Percentiles rank a stretch among this genome's conserved stretches.
phyloP scores from a whole-genome alignment of 495 filamentous ascomycete genomes.

The Penicillium samsonianum region DNA sequence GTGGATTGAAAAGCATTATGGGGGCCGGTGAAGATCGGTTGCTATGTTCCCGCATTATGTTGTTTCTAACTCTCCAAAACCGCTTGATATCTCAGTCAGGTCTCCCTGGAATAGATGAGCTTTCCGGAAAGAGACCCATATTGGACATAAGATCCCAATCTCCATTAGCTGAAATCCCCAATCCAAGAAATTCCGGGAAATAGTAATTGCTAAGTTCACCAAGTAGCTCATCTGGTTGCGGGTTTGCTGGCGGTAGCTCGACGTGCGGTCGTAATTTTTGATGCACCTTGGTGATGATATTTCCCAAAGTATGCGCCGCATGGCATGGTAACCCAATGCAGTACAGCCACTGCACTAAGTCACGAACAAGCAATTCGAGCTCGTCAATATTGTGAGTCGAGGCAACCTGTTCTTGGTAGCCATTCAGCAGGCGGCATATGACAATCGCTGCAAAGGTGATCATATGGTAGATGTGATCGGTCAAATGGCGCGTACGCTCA shows the following conservation, averaged over 20 bases:
- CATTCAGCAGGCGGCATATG: slow-evolving; percentile 41
- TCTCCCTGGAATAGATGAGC: slow-evolving; percentile 8
- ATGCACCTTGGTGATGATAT: slow-evolving; percentile 37
- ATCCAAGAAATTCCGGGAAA: slow-evolving; percentile 35
- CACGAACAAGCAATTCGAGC: slow-evolving; percentile 37
- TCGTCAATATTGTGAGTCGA: slow-evolving; percentile 28
- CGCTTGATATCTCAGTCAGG: slow-evolving; percentile 3
- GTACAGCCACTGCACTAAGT: slow-evolving; percentile 44
- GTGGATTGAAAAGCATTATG: slow-evolving; percentile 26
- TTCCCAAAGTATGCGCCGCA: slow-evolving; percentile 45
- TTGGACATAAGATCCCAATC: slow-evolving; percentile 31
- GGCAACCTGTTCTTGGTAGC: slow-evolving; percentile 37
- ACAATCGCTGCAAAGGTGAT: slow-evolving; percentile 49
- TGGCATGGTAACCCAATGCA: slow-evolving; percentile 48
- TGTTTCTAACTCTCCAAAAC: neutral
- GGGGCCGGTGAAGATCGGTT: slow-evolving; percentile 1
- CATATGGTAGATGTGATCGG: slow-evolving; percentile 53
- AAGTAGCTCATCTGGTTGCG: slow-evolving; percentile 14
- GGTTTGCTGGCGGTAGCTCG: slow-evolving; percentile 11
- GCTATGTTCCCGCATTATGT: neutral
- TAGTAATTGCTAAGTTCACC: slow-evolving; percentile 31
- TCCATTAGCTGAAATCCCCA: slow-evolving; percentile 28
- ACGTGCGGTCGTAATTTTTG: slow-evolving; percentile 24
- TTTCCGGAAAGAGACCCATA: slow-evolving; percentile 28
- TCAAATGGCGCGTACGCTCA: slow-evolving; percentile 46